A percentile compares a stretch with the other conserved stretches of the same genome.
phyloP scores from a whole-genome alignment of 73 alveolate genomes.

The Uronychia binucleata region DNA sequence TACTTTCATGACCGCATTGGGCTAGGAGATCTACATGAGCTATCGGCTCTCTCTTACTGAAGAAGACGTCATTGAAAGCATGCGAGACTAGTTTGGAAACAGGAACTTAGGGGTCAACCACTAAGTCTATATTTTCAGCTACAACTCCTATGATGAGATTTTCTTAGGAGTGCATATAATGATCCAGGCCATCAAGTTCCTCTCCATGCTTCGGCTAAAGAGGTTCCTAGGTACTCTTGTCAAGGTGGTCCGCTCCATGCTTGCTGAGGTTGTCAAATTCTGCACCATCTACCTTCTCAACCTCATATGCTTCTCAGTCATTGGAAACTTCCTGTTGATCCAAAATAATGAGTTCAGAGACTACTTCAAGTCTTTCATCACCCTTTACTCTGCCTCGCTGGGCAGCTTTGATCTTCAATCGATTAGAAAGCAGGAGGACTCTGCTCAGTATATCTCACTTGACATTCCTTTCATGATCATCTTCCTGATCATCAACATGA shows the following conservation, averaged over 20 bases:
- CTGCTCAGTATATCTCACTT: neutral
- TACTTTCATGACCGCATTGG: neutral
- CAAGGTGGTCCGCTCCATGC: neutral
- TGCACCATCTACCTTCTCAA: neutral
- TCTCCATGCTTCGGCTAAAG: neutral
- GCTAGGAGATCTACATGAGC: neutral
- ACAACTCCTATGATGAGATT: neutral
- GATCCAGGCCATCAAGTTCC: neutral
- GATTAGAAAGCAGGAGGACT: neutral
- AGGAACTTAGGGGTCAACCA: neutral
- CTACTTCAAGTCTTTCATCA: neutral
- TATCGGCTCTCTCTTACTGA: neutral
- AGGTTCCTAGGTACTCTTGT: slow-evolving; percentile 3
- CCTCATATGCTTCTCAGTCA: neutral
- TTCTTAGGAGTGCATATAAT: neutral
- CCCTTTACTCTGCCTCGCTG: neutral
- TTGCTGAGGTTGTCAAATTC: neutral
- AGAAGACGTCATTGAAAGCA: neutral
- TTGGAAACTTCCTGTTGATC: neutral
- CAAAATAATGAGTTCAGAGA: neutral
- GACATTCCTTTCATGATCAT: neutral
- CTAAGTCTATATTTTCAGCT: neutral
- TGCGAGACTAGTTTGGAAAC: neutral
- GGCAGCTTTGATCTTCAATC: neutral
- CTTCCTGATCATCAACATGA: neutral